Percentiles rank a stretch among this genome's conserved stretches.
phyloP scores from a whole-genome alignment of 768 basidiomycete genomes.

The Russula abietina region DNA sequence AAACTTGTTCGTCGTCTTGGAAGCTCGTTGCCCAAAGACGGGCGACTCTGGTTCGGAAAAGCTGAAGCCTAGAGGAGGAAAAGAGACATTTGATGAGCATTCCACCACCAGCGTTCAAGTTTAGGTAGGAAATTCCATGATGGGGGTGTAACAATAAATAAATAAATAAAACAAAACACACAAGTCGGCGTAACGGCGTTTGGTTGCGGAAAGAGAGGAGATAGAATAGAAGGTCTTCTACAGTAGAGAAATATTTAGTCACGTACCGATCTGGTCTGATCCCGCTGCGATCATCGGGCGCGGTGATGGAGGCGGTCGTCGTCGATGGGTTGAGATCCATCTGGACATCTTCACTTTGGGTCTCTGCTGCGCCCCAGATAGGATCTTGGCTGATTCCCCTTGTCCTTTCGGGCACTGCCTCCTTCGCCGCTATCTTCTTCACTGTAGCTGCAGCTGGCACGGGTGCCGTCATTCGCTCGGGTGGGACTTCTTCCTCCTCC shows the following conservation, averaged over 20 bases:
- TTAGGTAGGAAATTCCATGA: no score
- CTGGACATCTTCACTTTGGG: conserved; percentile 46
- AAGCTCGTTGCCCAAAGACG: conserved; percentile 59
- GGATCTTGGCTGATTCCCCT: conserved; percentile 43
- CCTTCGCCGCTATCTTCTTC: conserved; percentile 25
- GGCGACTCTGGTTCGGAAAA: conserved; percentile 78
- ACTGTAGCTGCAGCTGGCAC: background rate
- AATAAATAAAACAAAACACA: background rate
- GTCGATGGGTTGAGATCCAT: conserved; percentile 46
- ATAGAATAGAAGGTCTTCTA: background rate
- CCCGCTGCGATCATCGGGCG: conserved; percentile 38
- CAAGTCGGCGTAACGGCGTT: background rate
- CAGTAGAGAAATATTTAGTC: background rate
- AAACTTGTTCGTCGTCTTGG: conserved; percentile 72
- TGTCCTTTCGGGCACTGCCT: conserved; percentile 20
- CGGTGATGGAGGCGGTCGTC: conserved; percentile 32
- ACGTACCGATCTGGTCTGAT: conserved; percentile 56
- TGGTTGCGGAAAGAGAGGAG: background rate
- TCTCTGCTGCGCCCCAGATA: conserved; percentile 56
- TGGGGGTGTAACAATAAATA: no score
- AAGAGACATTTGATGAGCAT: no score
- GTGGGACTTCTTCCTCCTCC: conserved; percentile 34
- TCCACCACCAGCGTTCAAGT: no score
- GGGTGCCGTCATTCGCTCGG: conserved; percentile 45
- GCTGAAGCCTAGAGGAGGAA: conserved; percentile 41